A percentile compares a stretch with the other conserved stretches of the same genome.
These are phyloP conservation scores for Entelexis paramagnoliae DNA, from an alignment of 1,139 yeast species.

Conservation along the genomic window DNA sequence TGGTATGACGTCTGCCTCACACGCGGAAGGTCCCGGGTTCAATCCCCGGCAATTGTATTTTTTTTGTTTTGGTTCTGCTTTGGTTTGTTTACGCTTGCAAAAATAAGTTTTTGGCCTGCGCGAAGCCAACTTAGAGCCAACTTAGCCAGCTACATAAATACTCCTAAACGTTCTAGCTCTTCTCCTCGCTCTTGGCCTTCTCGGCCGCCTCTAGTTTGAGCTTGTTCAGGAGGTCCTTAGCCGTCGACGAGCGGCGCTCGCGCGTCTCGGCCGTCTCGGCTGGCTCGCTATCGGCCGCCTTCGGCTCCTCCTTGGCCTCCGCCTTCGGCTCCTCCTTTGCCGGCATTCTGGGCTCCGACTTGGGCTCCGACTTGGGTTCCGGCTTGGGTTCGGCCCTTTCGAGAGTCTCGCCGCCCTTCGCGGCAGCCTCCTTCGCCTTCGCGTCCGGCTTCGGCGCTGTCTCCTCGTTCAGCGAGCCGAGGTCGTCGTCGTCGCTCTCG, in stretches of 20 bases:
- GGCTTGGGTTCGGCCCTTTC: no score
- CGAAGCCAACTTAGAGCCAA: no score
- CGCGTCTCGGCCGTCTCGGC: not conserved
- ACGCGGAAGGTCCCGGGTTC: slow-evolving; percentile 25
- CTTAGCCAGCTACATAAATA: no score
- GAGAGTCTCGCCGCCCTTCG: not conserved
- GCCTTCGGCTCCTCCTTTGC: no score
- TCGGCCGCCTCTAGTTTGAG: slow-evolving; percentile 8
- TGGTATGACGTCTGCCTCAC: slow-evolving; percentile 24
- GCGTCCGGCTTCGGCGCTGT: not conserved
- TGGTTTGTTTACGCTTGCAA: no score
- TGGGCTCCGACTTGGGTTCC: no score
- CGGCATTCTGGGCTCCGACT: no score
- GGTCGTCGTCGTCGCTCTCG: slow-evolving; percentile 62
- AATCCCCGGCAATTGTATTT: slow-evolving; percentile 23
- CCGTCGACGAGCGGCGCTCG: slow-evolving; percentile 2
- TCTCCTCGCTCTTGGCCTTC: not conserved
- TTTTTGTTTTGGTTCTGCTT: not conserved
- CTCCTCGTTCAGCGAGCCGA: slow-evolving; percentile 25
- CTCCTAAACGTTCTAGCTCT: not conserved
- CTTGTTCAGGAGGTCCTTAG: slow-evolving; percentile 15
- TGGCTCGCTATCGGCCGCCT: not conserved
- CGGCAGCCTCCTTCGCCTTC: slow-evolving; percentile 5
- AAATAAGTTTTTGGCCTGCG: no score
- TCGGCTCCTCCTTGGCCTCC: not conserved